phyloP scores from a whole-genome alignment of 2,329 filamentous ascomycete genomes.

The Cryphonectria parasitica region DNA sequence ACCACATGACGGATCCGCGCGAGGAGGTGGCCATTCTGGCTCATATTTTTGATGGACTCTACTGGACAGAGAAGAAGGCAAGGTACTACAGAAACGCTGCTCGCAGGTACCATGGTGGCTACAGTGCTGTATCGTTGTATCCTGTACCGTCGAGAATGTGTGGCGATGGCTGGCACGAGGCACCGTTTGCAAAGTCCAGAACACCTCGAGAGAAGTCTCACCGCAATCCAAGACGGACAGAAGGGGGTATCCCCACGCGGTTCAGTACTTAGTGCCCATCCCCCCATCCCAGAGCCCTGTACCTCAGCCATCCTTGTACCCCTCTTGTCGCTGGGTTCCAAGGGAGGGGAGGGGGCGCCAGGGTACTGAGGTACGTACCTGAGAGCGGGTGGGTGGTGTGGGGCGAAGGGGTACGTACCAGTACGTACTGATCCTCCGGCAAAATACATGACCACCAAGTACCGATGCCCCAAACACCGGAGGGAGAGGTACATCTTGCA shows the following conservation, averaged over 20 bases:
- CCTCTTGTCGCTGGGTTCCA: constrained; percentile 9
- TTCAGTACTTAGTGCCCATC: neutral
- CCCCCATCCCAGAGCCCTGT: constrained; percentile 5
- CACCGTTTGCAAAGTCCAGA: neutral
- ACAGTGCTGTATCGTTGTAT: neutral
- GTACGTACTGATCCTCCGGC: constrained; percentile 25
- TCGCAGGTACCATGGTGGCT: neutral
- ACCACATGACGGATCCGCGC: neutral
- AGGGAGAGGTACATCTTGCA: constrained; percentile 20
- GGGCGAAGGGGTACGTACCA: constrained; percentile 5
- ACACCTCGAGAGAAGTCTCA: constrained; percentile 5
- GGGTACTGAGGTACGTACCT: constrained; percentile 20
- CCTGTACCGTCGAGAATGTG: neutral
- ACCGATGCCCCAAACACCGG: constrained; percentile 23
- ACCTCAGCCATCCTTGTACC: neutral
- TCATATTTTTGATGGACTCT: neutral
- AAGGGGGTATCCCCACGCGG: constrained; percentile 3
- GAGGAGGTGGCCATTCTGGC: neutral
- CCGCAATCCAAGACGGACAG: constrained; percentile 4
- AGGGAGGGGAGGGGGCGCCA: constrained; percentile 1
- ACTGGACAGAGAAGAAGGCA: neutral
- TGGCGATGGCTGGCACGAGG: neutral
- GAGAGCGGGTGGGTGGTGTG: constrained; percentile 27
- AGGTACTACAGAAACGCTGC: neutral
- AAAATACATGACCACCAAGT: constrained; percentile 29